Conservation (phyloP, 768 basidiomycete species). For the Neoboletus brunneissimus region DNA sequence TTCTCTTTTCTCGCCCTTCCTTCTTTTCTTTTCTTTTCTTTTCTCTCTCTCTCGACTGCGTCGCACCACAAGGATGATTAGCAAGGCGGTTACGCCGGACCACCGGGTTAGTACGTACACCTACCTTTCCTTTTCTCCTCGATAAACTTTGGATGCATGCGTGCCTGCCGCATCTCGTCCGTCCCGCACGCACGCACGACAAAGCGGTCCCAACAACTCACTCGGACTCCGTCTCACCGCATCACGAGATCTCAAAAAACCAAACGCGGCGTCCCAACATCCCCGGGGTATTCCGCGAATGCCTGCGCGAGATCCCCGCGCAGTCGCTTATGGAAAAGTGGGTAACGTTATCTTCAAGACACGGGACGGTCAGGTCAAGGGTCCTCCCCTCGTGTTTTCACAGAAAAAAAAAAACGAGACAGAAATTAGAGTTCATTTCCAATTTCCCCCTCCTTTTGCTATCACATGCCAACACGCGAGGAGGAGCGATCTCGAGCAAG, state of each 20-base stretch:
- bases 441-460: neutral
- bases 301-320: conserved; percentile 19
- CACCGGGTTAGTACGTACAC: neutral
- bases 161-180: neutral
- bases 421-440: too few species aligned
- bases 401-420: too few species aligned
- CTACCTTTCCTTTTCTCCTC: too few species aligned
- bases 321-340: conserved; percentile 10
- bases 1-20: neutral
- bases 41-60: neutral
- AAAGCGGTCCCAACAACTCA: neutral
- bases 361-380: neutral
- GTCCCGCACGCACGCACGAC: neutral
- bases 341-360: conserved; percentile 2
- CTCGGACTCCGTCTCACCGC: neutral
- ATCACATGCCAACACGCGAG: too few species aligned
- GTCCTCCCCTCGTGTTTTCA: neutral
- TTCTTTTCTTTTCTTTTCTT: neutral
- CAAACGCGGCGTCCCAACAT: neutral
- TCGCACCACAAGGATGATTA: neutral
- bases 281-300: conserved; percentile 6
- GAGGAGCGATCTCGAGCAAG: conserved; percentile 11
- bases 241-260: neutral
- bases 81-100: neutral
- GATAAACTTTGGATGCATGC: too few species aligned